Evolutionary conservation across 768 basidiomycete genomes (phyloP).

Genomic region (Phanerodontia chrysosporium): DNA sequence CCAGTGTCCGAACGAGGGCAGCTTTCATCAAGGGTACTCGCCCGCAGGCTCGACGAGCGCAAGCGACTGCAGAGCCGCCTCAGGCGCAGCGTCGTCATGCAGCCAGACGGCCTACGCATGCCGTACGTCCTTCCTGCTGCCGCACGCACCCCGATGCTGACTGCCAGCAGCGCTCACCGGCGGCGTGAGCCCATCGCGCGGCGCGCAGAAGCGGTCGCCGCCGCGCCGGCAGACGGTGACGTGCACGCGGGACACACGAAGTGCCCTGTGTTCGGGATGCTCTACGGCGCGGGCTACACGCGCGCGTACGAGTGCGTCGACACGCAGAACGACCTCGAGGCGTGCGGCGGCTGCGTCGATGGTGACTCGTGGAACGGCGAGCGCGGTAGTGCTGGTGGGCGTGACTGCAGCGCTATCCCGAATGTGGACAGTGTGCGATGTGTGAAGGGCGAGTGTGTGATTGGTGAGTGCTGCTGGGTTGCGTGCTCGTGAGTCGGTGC

Average conservation of each 20-base stretch:
- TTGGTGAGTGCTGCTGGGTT: slow-evolving; percentile 27
- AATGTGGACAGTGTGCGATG: slow-evolving; percentile 37
- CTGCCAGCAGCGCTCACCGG: slow-evolving; percentile 14
- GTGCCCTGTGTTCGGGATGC: slow-evolving; percentile 14
- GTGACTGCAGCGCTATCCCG: slow-evolving; percentile 43
- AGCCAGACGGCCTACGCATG: slow-evolving; percentile 8
- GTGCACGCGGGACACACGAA: slow-evolving; percentile 13
- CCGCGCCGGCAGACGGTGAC: neutral
- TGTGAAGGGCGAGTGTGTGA: slow-evolving; percentile 30
- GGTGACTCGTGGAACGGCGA: slow-evolving; percentile 18
- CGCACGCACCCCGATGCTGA: neutral
- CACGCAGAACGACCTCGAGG: slow-evolving; percentile 18
- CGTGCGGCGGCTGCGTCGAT: slow-evolving; percentile 22
- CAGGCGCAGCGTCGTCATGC: slow-evolving; percentile 15
- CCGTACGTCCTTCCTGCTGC: slow-evolving; percentile 12
- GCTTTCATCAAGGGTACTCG: slow-evolving; percentile 11
- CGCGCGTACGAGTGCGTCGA: slow-evolving; percentile 19
- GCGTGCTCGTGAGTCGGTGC: neutral
- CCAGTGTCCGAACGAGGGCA: slow-evolving; percentile 14
- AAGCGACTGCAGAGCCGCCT: slow-evolving; percentile 9
- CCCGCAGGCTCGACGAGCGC: slow-evolving; percentile 7
- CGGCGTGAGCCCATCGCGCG: slow-evolving; percentile 11
- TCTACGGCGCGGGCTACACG: slow-evolving; percentile 3
- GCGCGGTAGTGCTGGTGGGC: slow-evolving; percentile 27
- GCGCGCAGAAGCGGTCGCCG: neutral